Evolutionary conservation across 108 stramenopile species (phyloP), one percentile per base, ranked within the genome.

Genomic region (Cyclotella atomus): DNA sequence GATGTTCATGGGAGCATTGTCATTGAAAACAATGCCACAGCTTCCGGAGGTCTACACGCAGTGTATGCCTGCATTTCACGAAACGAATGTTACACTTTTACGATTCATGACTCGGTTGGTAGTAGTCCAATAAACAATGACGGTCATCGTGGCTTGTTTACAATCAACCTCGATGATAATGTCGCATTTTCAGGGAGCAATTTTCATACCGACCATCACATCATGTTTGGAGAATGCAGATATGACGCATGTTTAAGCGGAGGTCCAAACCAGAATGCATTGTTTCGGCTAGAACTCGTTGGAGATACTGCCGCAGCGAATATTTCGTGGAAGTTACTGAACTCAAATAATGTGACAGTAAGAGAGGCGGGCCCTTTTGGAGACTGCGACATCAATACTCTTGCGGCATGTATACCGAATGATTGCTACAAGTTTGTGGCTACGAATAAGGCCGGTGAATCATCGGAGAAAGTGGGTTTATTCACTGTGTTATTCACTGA

Each of bases 321-420:
- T 49, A 30, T 77, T 19, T 52, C 23, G 7, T 77, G 76, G 76
- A 77, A 65, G 35, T 19, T 77, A 57, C n/a, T 65, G 0, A 64
- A 77, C 47, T 68, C 65, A 16, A 34, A 23, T 2, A 55, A 77
- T 16, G 16, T 38, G 23, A 36, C 47, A n/a, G n/a, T n/a, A n/a
- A n/a, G n/a, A n/a, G n/a, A n/a, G n/a, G n/a, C 70, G 23, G 77
- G 77, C 9, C 77, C 77, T 28, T 71, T 52, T 30, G 77, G 70
- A 52, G 55, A 65, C 33, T 78, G 77, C 57, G 52, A 36, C 41
- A 59, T 78, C 5, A 78, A 78, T 60, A 44, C 70, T 49, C 49
- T 71, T 25, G 77, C 77, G 15, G 35, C 64, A 2, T 78, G 77
- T 57, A 49, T 63, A 17, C 77, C 64, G 12, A 29, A 45, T 20